Conservation (phyloP, 2,329 filamentous ascomycete species). For the Alternaria sp. region DNA sequence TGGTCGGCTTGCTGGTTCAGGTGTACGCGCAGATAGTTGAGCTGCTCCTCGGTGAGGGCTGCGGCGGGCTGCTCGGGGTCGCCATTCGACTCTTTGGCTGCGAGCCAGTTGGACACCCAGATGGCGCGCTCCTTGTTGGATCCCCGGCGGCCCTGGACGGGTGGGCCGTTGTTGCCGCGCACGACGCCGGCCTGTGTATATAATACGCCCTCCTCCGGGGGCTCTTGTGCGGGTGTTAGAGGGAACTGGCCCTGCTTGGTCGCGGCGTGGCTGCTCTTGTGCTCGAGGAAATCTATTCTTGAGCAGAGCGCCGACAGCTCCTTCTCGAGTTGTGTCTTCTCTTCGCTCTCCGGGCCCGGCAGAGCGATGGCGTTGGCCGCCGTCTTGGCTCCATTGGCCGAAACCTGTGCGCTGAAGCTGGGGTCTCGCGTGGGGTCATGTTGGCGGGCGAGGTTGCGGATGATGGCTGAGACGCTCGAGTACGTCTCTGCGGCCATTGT, state of each 20-base stretch:
- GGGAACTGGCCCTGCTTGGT: constrained; percentile 66
- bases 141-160: constrained; percentile 33
- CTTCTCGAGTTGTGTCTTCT: constrained; percentile 79
- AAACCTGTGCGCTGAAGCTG: constrained; percentile 54
- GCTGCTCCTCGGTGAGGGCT: constrained; percentile 78
- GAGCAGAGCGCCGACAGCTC: constrained; percentile 81
- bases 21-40: constrained; percentile 85
- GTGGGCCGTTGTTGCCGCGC: constrained; percentile 40
- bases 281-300: constrained; percentile 83
- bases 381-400: constrained; percentile 34
- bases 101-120: constrained; percentile 60
- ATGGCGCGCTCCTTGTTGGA: constrained; percentile 47
- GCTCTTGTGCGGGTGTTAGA: constrained; percentile 78
- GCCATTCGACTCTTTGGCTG: constrained; percentile 60
- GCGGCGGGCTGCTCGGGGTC: constrained; percentile 54
- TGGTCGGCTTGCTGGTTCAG: constrained; percentile 93
- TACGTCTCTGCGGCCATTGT: constrained; percentile 47
- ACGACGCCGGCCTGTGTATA: constrained; percentile 50
- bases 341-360: constrained; percentile 75
- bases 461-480: constrained; percentile 48
- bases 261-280: constrained; percentile 71
- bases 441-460: constrained; percentile 58
- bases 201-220: constrained; percentile 60
- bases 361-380: constrained; percentile 67
- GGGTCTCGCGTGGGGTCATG: constrained; percentile 52